Conservation (phyloP, 106 monocot species). For the Allium sativum region DNA sequence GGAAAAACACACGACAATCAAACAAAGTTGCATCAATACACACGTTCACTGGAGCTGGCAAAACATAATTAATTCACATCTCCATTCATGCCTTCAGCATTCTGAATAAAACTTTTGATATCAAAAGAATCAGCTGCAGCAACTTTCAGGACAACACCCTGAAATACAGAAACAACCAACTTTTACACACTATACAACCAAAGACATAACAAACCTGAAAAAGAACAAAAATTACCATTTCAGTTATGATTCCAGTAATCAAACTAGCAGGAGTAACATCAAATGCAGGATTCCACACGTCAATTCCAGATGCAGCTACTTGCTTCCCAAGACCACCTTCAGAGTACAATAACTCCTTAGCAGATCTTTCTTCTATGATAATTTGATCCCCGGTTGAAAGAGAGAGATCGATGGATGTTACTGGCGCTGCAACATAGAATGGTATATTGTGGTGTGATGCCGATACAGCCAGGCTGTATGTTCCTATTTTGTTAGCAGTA, state of each 20-base stretch:
- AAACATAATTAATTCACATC: background rate
- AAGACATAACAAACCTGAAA: too few relatives aligned
- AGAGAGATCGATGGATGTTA: constrained; percentile 83
- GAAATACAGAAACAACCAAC: constrained; percentile 7
- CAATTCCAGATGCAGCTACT: constrained; percentile 81
- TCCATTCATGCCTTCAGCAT: constrained; percentile 4
- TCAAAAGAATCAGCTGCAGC: constrained; percentile 34
- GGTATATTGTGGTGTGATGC: constrained; percentile 66
- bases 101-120: constrained; percentile 48
- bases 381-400: constrained; percentile 69
- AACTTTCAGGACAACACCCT: constrained; percentile 72
- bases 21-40: too few relatives aligned
- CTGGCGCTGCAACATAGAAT: constrained; percentile 88
- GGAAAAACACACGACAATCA: too few relatives aligned
- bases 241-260: constrained; percentile 87
- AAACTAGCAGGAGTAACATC: constrained; percentile 89
- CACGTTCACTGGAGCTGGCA: too few relatives aligned
- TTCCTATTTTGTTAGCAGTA: constrained; percentile 98
- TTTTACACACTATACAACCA: too few relatives aligned
- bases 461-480: constrained; percentile 74
- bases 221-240: constrained; percentile 44
- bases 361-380: constrained; percentile 77
- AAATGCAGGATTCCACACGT: constrained; percentile 98
- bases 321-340: constrained; percentile 87
- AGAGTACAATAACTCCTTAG: constrained; percentile 76